Conservation (phyloP, 495 filamentous ascomycete species). For the Hamigera avellanea region DNA sequence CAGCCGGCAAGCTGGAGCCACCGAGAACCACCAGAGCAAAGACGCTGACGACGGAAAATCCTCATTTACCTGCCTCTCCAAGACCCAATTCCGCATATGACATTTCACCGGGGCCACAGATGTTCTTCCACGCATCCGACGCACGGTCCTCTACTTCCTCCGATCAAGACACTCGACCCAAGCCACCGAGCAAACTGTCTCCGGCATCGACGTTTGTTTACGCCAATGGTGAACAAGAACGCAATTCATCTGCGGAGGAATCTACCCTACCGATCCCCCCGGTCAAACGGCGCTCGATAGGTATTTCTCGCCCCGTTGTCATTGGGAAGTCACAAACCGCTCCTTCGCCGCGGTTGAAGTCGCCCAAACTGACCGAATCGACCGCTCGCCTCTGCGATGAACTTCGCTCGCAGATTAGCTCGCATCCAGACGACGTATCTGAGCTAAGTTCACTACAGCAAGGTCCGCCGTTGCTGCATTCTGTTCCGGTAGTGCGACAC, state of each 20-base stretch:
- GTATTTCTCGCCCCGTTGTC: constrained; percentile 21
- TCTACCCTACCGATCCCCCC: constrained; percentile 5
- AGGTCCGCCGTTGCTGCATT: constrained; percentile 11
- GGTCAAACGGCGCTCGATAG: constrained; percentile 25
- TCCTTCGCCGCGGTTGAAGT: constrained; percentile 31
- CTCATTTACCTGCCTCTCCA: constrained; percentile 7
- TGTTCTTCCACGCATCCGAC: constrained; percentile 70
- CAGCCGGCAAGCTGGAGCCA: constrained; percentile 18
- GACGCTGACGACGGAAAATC: constrained; percentile 20
- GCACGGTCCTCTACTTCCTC: constrained; percentile 34
- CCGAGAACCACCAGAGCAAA: constrained; percentile 23
- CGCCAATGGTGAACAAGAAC: constrained; percentile 38
- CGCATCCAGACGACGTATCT: constrained; percentile 8
- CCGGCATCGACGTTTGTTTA: constrained; percentile 45
- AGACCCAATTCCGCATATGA: constrained; percentile 25
- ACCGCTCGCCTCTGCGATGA: constrained; percentile 18
- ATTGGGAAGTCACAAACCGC: constrained; percentile 16
- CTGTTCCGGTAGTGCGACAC: constrained; percentile 13
- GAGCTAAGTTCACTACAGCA: constrained; percentile 12
- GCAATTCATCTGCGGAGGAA: constrained; percentile 12
- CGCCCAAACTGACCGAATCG: constrained; percentile 22
- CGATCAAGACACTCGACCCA: constrained; percentile 17
- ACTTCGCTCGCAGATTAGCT: constrained; percentile 7
- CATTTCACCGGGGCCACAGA: constrained; percentile 29
- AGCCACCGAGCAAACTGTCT: constrained; percentile 16